Evolutionary conservation across 1,284 basidiomycete genomes (phyloP), one percentile per base, ranked within the genome.

Genomic region (Cutaneotrichosporon spelunceum): DNA sequence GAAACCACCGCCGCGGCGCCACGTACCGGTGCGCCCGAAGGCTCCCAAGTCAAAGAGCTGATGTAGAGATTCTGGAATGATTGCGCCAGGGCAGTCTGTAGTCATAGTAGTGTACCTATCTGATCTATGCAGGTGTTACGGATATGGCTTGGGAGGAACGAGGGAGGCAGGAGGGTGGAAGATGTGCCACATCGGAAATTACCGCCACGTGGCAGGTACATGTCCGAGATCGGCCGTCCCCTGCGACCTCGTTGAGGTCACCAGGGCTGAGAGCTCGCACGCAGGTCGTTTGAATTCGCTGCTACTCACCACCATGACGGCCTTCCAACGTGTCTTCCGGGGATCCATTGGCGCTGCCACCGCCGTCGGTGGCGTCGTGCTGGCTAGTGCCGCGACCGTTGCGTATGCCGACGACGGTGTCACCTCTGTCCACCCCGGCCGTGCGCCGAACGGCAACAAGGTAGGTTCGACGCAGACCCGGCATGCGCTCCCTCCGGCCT

Each of bases 361-460:
- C 23, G 62, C 62, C 55, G 11, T 67, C 34, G 65, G 61, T 1
- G 58, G 60, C 14, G 65, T 59, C 4, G 34, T 65, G 27, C 53
- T 53, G 47, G 55, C 58, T 27, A 47, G 63, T 10, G 63, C 64
- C n/a, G 24, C 63, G 5, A 52, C 64, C 10, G 34, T 39, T 48
- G 42, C 59, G 8, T 9, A 33, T 5, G 66, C 70, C 53, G 70
- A 71, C 45, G 66, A 65, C 10, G 56, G 48, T 8, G 14, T 53
- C 24, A 26, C 16, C n/a, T 26, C 45, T 24, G 65, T 69, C 19
- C 59, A 65, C 54, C 73, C 73, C 29, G 75, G 75, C 21, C 61
- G 70, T 21, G 49, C 65, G 14, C 24, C 63, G 5, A 62, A 66
- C 10, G 75, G 75, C 14, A 69, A 75, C 27, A 77, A 74, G 70